Conservation (phyloP, 2,329 filamentous ascomycete species). For the Rutstroemia sp. region DNA sequence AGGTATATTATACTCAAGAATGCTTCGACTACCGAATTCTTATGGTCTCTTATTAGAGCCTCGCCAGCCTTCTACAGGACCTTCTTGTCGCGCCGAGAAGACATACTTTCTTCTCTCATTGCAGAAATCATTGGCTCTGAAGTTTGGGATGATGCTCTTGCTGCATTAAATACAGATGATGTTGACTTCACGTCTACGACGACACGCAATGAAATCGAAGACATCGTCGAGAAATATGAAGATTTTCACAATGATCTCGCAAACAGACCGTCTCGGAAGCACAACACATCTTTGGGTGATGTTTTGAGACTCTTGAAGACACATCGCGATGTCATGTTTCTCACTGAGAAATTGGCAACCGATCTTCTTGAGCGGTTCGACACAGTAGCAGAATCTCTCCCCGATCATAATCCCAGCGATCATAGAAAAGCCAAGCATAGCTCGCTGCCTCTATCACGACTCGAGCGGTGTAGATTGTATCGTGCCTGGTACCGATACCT, state of each 20-base stretch:
- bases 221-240: neutral
- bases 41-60: neutral
- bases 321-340: neutral
- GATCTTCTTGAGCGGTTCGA: neutral
- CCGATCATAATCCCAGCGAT: no score
- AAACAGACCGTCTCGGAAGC: neutral
- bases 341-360: neutral
- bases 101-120: no score
- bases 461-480: no score
- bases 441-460: no score
- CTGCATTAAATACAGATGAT: neutral
- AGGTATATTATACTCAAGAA: neutral
- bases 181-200: neutral
- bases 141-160: neutral
- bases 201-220: neutral
- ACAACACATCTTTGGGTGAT: neutral
- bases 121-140: neutral
- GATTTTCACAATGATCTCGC: neutral
- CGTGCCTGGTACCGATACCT: no score
- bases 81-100: no score
- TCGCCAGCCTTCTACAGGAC: no score
- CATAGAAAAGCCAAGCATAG: no score
- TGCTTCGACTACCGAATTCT: neutral
- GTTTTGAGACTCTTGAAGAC: neutral
- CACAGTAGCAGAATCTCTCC: neutral